phyloP scores from a whole-genome alignment of 345 rosid species.

The Brassica incana region DNA sequence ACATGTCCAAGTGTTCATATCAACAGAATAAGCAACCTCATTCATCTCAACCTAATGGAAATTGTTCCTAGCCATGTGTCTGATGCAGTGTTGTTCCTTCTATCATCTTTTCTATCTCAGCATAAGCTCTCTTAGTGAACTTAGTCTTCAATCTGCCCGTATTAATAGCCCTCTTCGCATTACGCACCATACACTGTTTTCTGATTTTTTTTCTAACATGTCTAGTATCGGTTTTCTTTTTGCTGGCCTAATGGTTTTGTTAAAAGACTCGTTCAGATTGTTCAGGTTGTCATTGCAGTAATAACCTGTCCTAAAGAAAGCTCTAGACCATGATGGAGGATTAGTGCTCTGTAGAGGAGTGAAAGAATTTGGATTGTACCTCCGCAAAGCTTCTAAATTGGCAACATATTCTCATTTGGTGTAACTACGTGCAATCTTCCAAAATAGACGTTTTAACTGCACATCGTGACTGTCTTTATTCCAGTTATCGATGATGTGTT shows the following conservation, averaged over 20 bases:
- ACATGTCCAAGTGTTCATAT: neutral
- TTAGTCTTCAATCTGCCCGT: neutral
- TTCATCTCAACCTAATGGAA: neutral
- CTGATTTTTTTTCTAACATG: neutral
- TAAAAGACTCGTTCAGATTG: neutral
- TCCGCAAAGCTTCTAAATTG: neutral
- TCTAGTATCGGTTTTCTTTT: neutral
- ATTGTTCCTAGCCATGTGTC: neutral
- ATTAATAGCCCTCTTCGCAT: neutral
- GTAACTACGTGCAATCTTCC: neutral
- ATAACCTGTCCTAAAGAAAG: neutral
- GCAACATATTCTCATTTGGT: neutral
- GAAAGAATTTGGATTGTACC: neutral
- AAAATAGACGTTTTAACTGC: neutral
- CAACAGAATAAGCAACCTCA: neutral
- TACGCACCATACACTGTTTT: neutral
- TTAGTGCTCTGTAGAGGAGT: neutral
- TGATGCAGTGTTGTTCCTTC: neutral
- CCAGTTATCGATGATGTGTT: neutral
- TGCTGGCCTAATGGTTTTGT: neutral
- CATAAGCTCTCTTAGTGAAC: neutral
- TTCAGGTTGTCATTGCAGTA: neutral
- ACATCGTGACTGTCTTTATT: neutral
- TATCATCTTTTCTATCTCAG: neutral
- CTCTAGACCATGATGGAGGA: neutral